Conservation (phyloP, 768 basidiomycete genomes). For the Dendrothele bispora region DNA sequence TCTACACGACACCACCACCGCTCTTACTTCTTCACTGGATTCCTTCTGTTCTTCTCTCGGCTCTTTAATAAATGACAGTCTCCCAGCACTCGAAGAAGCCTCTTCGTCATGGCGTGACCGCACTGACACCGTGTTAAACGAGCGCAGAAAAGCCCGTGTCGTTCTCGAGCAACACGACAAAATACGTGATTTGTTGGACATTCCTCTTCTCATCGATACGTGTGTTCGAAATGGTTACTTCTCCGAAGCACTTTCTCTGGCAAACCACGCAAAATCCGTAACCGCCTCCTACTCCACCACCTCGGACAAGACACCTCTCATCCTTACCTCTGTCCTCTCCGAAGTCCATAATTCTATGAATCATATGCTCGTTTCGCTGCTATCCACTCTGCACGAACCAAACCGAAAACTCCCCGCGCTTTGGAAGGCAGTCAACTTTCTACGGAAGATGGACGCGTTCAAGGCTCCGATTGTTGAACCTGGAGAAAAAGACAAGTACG, state of each 20-base stretch:
- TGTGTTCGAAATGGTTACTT: constrained; percentile 93
- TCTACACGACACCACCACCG: constrained; percentile 77
- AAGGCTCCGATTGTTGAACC: too few relatives aligned
- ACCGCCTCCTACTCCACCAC: constrained; percentile 39
- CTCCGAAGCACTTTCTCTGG: constrained; percentile 85
- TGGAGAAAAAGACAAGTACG: constrained; percentile 22
- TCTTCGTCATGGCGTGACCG: constrained; percentile 70
- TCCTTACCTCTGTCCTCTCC: constrained; percentile 60
- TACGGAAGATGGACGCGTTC: constrained; percentile 80
- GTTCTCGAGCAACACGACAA: constrained; percentile 96
- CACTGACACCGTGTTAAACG: constrained; percentile 72
- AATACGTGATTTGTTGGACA: constrained; percentile 86
- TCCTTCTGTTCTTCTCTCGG: constrained; percentile 76
- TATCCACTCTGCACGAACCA: constrained; percentile 78
- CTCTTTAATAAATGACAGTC: constrained; percentile 58
- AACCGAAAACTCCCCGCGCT: constrained; percentile 82
- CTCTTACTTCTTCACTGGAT: constrained; percentile 69
- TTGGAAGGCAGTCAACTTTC: constrained; percentile 87
- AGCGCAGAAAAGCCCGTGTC: constrained; percentile 72
- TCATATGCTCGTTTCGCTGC: constrained; percentile 76
- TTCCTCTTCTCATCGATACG: constrained; percentile 88
- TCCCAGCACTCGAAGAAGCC: constrained; percentile 77
- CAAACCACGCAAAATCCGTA: constrained; percentile 64
- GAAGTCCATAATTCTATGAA: constrained; percentile 69
- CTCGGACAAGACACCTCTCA: constrained; percentile 50